These are phyloP conservation scores for Histomonas meleagridis DNA, from an alignment of 208 protist genomes.

Conservation along the genomic window DNA sequence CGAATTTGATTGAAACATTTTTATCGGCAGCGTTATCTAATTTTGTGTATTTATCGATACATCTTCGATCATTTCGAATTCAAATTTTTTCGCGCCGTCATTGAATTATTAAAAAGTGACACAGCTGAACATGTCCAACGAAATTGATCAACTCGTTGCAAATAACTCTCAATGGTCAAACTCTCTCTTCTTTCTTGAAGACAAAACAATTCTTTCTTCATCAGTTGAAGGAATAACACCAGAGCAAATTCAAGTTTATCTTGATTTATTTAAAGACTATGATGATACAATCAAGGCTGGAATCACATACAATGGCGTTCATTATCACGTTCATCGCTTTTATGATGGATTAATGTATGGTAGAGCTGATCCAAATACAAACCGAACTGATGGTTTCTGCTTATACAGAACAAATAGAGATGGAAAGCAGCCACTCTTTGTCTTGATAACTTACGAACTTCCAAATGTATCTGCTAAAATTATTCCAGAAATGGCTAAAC, in stretches of 20 bases:
- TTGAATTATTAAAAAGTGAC: too few relatives aligned
- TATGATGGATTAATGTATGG: constrained; percentile 7
- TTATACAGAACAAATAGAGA: not conserved
- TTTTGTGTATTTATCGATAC: too few relatives aligned
- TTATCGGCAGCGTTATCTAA: too few relatives aligned
- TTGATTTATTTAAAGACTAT: not conserved
- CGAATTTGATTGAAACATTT: too few relatives aligned
- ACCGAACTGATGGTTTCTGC: constrained; percentile 6
- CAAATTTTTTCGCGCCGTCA: too few relatives aligned
- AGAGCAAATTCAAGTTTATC: not conserved
- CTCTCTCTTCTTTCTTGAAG: not conserved
- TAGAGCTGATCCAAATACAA: not conserved
- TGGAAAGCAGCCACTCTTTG: not conserved
- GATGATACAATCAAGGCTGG: not conserved
- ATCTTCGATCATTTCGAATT: too few relatives aligned
- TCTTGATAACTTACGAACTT: not conserved
- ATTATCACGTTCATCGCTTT: constrained; percentile 16
- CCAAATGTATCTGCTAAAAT: not conserved
- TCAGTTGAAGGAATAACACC: not conserved
- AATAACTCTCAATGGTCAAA: constrained; percentile 22
- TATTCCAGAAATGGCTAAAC: not conserved
- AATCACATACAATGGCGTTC: not conserved
- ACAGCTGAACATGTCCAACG: too few relatives aligned
- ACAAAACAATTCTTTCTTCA: not conserved
- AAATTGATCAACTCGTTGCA: too few relatives aligned